Percentiles rank a stretch among this genome's conserved stretches.
These are phyloP conservation scores for Cyberlindnera suaveolens DNA, from an alignment of 805 yeast species.

Conservation along the genomic window DNA sequence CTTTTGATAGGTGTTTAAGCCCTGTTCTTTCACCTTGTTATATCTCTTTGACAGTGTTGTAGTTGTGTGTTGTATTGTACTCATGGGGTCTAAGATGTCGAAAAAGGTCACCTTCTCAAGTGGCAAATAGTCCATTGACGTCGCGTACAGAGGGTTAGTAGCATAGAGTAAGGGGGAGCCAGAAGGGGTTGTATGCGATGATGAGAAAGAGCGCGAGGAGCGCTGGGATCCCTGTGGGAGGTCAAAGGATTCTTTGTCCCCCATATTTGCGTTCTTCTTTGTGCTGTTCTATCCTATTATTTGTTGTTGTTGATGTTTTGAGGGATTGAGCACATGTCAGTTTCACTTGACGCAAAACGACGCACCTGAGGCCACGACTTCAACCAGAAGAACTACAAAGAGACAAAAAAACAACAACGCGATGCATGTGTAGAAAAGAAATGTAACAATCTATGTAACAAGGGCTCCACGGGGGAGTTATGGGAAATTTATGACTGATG, in stretches of 20 bases:
- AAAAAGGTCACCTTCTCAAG: slow-evolving; percentile 22
- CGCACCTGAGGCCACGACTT: too few species aligned
- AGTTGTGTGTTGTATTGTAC: slow-evolving; percentile 14
- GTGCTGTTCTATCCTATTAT: background rate
- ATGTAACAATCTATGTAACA: too few species aligned
- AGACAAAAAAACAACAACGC: too few species aligned
- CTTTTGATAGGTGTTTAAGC: slow-evolving; percentile 14
- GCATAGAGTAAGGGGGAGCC: slow-evolving; percentile 22
- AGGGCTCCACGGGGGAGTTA: background rate
- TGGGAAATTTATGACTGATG: background rate
- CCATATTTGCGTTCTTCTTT: background rate
- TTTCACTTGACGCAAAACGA: too few species aligned
- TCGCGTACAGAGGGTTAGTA: slow-evolving; percentile 8
- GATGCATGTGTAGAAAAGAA: too few species aligned
- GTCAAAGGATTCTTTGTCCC: background rate
- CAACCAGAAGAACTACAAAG: too few species aligned
- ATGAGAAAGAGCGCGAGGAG: slow-evolving; percentile 14
- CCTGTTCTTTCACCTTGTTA: slow-evolving; percentile 20
- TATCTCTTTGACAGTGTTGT: slow-evolving; percentile 20
- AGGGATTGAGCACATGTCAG: too few species aligned
- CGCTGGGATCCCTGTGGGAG: background rate
- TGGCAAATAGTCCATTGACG: slow-evolving; percentile 18
- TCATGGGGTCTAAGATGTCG: slow-evolving; percentile 26
- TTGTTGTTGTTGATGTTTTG: background rate
- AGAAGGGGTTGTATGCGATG: slow-evolving; percentile 17